A percentile compares a stretch with the other conserved stretches of the same genome.
Conservation (phyloP, 805 yeast genomes). For the Yamadazyma ubonensis region DNA sequence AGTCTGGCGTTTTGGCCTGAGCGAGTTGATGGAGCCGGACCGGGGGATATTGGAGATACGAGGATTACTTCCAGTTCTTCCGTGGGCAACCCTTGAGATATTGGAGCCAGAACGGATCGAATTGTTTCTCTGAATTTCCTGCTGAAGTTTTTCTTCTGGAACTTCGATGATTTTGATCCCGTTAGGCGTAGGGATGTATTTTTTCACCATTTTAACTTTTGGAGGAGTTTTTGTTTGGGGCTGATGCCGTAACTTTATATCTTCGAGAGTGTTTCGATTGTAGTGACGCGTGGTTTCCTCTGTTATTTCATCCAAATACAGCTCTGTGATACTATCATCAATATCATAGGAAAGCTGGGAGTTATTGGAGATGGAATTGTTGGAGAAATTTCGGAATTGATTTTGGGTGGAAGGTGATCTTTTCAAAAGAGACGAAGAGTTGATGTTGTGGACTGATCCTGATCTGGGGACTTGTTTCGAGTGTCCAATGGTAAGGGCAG, state of each 20-base stretch:
- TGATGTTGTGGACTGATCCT: conserved; percentile 5
- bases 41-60: conserved; percentile 27
- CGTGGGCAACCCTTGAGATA: no score
- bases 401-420: conserved; percentile 13
- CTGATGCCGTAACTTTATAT: conserved; percentile 31
- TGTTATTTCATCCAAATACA: conserved; percentile 30
- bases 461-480: conserved; percentile 13
- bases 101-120: conserved; percentile 34
- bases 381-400: conserved; percentile 5
- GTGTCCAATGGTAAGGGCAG: conserved; percentile 45
- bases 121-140: conserved; percentile 40
- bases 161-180: conserved; percentile 72
- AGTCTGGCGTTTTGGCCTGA: conserved; percentile 12
- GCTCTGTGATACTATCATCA: conserved; percentile 34
- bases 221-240: background rate
- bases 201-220: conserved; percentile 51
- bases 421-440: conserved; percentile 14
- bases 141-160: conserved; percentile 45
- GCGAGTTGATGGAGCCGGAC: conserved; percentile 20
- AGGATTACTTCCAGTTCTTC: no score
- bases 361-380: no score
- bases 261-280: conserved; percentile 33
- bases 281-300: conserved; percentile 25
- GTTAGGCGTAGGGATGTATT: conserved; percentile 70
- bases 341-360: conserved; percentile 17